Evolutionary conservation across 768 basidiomycete genomes (phyloP).

Genomic region (Saitozyma sp.): DNA sequence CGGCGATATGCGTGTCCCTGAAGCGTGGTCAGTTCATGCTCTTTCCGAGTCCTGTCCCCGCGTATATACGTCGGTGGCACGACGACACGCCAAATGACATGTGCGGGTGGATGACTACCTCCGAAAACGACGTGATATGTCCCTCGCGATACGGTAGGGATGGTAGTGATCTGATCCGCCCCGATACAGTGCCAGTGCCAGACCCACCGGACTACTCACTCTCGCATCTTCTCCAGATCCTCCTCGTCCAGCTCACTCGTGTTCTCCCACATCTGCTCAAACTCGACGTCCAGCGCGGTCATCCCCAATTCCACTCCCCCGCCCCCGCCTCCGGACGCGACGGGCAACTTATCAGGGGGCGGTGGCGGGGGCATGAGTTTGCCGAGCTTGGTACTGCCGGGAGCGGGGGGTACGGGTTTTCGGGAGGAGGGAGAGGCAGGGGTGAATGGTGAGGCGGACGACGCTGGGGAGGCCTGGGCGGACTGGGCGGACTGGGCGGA

Average conservation of each 20-base stretch:
- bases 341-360: slow-evolving; percentile 2
- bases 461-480: slow-evolving; percentile 12
- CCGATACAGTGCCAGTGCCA: too few relatives aligned
- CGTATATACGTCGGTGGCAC: too few relatives aligned
- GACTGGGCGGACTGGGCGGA: background rate
- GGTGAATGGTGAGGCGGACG: slow-evolving; percentile 51
- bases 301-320: slow-evolving; percentile 24
- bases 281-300: slow-evolving; percentile 53
- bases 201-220: slow-evolving; percentile 27
- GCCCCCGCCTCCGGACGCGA: background rate
- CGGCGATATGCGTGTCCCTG: too few relatives aligned
- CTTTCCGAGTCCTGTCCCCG: too few relatives aligned
- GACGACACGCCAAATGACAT: too few relatives aligned
- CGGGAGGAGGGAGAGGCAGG: slow-evolving; percentile 51
- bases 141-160: too few relatives aligned
- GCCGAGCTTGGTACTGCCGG: slow-evolving; percentile 10
- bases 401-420: background rate
- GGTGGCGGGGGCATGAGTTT: slow-evolving; percentile 16
- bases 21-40: too few relatives aligned
- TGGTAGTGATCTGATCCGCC: too few relatives aligned
- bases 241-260: slow-evolving; percentile 48
- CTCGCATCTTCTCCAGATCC: slow-evolving; percentile 39
- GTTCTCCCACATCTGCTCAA: slow-evolving; percentile 54
- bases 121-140: too few relatives aligned
- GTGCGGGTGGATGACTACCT: too few relatives aligned